A percentile compares a stretch with the other conserved stretches of the same genome.
These are phyloP conservation scores for Geotrichum restrictum DNA, from an alignment of 1,139 yeast genomes.

Conservation along the genomic window DNA sequence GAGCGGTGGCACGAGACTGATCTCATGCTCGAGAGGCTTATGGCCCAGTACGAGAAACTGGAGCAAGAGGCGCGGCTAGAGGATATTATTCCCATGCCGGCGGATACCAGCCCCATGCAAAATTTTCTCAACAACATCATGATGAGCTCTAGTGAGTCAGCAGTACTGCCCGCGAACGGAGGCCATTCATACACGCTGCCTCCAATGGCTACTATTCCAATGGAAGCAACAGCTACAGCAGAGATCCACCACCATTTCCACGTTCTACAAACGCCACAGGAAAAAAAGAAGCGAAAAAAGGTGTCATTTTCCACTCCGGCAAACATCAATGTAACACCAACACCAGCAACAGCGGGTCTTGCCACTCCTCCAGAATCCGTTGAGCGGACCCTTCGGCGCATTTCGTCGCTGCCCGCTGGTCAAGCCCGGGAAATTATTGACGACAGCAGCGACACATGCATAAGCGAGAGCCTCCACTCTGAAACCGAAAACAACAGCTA, in stretches of 20 bases:
- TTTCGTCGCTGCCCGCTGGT: not conserved
- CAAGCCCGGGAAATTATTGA: not conserved
- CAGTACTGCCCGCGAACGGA: too few species aligned
- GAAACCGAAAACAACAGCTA: too few species aligned
- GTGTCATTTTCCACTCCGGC: constrained; percentile 1
- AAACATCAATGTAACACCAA: not conserved
- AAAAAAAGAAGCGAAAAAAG: not conserved
- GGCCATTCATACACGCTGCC: not conserved
- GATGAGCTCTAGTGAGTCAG: not conserved
- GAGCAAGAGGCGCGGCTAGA: constrained; percentile 19
- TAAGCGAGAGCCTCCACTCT: constrained; percentile 3
- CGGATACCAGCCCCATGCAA: not conserved
- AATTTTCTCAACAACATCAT: not conserved
- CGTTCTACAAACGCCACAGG: constrained; percentile 3
- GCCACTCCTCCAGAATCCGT: not conserved
- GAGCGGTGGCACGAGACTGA: constrained; percentile 27
- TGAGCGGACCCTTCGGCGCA: constrained; percentile 6
- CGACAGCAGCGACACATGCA: constrained; percentile 2
- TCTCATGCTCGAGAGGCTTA: constrained; percentile 25
- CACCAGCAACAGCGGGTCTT: not conserved
- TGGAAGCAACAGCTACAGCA: too few species aligned
- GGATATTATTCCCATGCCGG: not conserved
- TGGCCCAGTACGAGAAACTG: constrained; percentile 26
- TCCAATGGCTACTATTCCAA: not conserved
- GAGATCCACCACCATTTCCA: constrained; percentile 6